Evolutionary conservation across 306 rosid species (phyloP), one percentile per base, ranked within the genome.

Genomic region (Cicer chorassanicum): DNA sequence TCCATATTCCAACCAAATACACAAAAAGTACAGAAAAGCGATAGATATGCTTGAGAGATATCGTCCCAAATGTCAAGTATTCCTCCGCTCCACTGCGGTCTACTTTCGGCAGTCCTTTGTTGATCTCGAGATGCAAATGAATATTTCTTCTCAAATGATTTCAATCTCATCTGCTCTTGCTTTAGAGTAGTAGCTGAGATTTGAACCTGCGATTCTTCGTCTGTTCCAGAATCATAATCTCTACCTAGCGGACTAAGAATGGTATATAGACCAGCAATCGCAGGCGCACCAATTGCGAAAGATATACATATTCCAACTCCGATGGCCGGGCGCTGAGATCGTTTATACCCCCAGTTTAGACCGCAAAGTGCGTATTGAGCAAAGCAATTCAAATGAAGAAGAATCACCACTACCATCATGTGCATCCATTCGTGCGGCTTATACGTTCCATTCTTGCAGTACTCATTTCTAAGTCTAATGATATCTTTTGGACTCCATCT

Each of bases 1-100:
- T 95, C 99, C 98, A 95, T 90, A 67, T 95, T 95, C 99, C 98
- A 86, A 66, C 98, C 99, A 67, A 92, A 92, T 11, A 90, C 96
- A 78, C 96, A 95, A 75, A 86, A 95, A 21, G 84, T 88, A 76
- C 99, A 95, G 81, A 95, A 89, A 63, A 95, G 92, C 24, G 99
- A 87, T 18, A 87, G 90, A 55, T 87, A 92, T 9, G 99, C 92
- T 19, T 84, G 74, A 75, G 99, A 92, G 45, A 95, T 87, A 53
- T 90, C 93, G 18, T 88, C 80, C 99, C 98, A 92, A 50, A 95
- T 62, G 85, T 92, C 96, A 39, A 90, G 87, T 85, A 95, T 81
- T 12, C 99, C 98, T 65, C 96, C 99, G 12, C 81, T 90, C 99
- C 99, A 95, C 24, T 69, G 50, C 6, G 96, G 91, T 12, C 65